These are phyloP conservation scores for Colletotrichum graminicola DNA, from an alignment of 2,329 filamentous ascomycete species.

Conservation along the genomic window DNA sequence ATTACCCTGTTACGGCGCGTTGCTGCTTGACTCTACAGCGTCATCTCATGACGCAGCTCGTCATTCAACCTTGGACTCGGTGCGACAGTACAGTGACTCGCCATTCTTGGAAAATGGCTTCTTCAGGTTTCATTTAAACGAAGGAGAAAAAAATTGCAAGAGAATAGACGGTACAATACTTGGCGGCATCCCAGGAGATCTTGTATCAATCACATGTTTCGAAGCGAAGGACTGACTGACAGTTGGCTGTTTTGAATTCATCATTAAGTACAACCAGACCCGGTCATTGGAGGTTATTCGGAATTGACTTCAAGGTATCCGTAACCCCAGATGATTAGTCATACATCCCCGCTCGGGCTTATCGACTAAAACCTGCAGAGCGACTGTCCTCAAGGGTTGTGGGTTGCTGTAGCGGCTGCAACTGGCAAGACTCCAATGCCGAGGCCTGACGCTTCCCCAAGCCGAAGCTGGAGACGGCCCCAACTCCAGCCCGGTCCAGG, in stretches of 20 bases:
- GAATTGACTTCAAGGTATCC: neutral
- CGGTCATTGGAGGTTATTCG: slow-evolving; percentile 21
- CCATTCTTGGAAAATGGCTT: neutral
- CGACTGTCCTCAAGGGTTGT: slow-evolving; percentile 6
- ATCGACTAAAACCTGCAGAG: neutral
- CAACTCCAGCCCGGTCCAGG: slow-evolving; percentile 26
- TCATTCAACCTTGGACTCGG: neutral
- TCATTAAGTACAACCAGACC: neutral
- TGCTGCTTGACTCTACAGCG: neutral
- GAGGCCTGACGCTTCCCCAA: slow-evolving; percentile 38
- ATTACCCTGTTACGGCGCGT: neutral
- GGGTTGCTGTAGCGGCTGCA: slow-evolving; percentile 28
- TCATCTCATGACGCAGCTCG: neutral
- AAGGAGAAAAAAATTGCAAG: neutral
- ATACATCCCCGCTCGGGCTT: slow-evolving; percentile 18
- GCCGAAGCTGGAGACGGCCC: slow-evolving; percentile 39
- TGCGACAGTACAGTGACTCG: neutral
- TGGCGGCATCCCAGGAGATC: neutral
- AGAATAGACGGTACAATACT: too few relatives aligned
- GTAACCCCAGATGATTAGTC: slow-evolving; percentile 28
- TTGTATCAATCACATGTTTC: neutral
- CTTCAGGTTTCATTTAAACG: neutral
- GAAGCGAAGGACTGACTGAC: neutral
- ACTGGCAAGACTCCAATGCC: slow-evolving; percentile 37
- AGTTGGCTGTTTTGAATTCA: neutral